Percentiles rank a stretch among this genome's conserved stretches.
These are phyloP conservation scores for Myochromella boudieri DNA, from an alignment of 768 basidiomycete genomes.

Conservation along the genomic window DNA sequence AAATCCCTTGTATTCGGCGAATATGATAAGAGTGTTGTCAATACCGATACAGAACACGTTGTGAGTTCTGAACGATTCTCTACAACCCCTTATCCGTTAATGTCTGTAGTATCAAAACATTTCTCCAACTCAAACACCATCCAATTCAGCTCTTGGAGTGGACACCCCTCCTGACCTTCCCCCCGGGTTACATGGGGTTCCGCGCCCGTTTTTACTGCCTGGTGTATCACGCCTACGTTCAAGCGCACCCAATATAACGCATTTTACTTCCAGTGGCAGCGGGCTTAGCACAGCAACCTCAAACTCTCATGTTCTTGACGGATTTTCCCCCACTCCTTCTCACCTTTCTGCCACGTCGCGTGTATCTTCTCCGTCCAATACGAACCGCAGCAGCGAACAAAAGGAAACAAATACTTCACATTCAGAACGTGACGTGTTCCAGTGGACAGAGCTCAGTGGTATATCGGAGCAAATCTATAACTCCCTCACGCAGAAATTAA, in stretches of 20 bases:
- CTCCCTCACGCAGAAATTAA: slow-evolving; percentile 54
- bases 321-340: slow-evolving; percentile 55
- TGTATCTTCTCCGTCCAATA: slow-evolving; percentile 59
- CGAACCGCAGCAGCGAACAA: slow-evolving; percentile 28
- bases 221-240: slow-evolving; percentile 82
- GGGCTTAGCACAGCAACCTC: slow-evolving; percentile 41
- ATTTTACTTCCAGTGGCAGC: slow-evolving; percentile 41
- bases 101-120: slow-evolving; percentile 33
- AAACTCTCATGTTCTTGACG: slow-evolving; percentile 42
- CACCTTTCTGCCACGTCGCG: slow-evolving; percentile 73
- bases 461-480: slow-evolving; percentile 60
- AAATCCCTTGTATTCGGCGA: slow-evolving; percentile 41
- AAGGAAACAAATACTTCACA: slow-evolving; percentile 16
- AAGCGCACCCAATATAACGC: slow-evolving; percentile 48
- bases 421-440: slow-evolving; percentile 60
- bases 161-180: slow-evolving; percentile 36
- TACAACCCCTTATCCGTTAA: no score
- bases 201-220: slow-evolving; percentile 69
- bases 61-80: slow-evolving; percentile 28
- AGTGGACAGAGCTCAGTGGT: slow-evolving; percentile 68
- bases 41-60: slow-evolving; percentile 25
- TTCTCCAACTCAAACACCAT: slow-evolving; percentile 35
- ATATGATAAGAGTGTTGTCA: slow-evolving; percentile 23
- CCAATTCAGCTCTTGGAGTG: slow-evolving; percentile 34
- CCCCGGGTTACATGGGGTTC: slow-evolving; percentile 39